A percentile compares a stretch with the other conserved stretches of the same genome.
phyloP scores from a whole-genome alignment of 2,329 filamentous ascomycete species.

The Dactylellina parvicollis region DNA sequence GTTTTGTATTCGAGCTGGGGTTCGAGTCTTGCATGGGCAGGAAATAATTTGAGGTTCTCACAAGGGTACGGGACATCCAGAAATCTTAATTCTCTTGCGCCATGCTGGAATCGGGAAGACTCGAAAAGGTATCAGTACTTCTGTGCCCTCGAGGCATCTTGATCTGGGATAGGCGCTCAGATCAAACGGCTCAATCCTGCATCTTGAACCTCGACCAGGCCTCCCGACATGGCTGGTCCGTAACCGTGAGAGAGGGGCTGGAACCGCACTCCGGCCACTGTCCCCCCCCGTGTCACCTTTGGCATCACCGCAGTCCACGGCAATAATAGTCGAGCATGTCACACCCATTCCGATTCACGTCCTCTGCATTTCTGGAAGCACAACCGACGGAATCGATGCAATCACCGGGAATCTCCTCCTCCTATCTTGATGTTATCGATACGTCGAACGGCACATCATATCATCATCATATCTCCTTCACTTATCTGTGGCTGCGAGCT shows the following conservation, averaged over 20 bases:
- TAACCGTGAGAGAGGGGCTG: background rate
- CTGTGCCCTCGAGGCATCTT: background rate
- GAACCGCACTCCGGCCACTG: background rate
- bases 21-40: background rate
- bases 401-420: background rate
- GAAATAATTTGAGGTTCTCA: slow-evolving; percentile 18
- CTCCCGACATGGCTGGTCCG: background rate
- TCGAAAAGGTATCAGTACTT: background rate
- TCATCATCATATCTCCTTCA: slow-evolving; percentile 16
- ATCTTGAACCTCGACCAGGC: background rate
- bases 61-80: slow-evolving; percentile 4
- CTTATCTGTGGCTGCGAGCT: slow-evolving; percentile 30
- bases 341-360: background rate
- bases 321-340: background rate
- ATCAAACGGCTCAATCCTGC: background rate
- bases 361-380: background rate
- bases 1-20: background rate
- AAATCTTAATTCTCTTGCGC: background rate
- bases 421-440: slow-evolving; percentile 30
- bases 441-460: background rate
- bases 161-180: slow-evolving; percentile 11
- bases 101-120: slow-evolving; percentile 13
- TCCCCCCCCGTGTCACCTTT: background rate
- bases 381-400: background rate
- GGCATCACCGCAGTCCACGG: background rate